phyloP scores from a whole-genome alignment of 2,329 filamentous ascomycete species.

The Neofusicoccum ribis region DNA sequence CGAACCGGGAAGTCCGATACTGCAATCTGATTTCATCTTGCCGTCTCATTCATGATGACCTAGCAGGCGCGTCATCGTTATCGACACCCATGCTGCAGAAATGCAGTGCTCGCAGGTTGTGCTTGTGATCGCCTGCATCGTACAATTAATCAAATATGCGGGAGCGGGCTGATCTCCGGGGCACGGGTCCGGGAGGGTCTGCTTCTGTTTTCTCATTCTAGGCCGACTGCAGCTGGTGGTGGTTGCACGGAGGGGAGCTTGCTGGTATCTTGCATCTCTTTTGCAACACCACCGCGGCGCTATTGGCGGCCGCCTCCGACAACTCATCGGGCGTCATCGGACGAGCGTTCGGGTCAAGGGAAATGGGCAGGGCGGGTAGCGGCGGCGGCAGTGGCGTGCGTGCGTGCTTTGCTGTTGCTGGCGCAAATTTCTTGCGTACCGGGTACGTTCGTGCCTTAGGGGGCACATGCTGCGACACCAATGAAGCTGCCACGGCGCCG shows the following conservation, averaged over 20 bases:
- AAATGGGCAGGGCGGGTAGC: background rate
- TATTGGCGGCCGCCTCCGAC: slow-evolving; percentile 9
- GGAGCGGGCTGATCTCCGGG: background rate
- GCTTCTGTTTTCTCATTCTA: background rate
- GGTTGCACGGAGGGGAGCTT: slow-evolving; percentile 1
- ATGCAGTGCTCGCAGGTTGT: background rate
- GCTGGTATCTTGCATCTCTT: background rate
- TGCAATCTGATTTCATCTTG: background rate
- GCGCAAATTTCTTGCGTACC: background rate
- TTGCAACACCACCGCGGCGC: background rate
- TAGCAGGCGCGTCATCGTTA: background rate
- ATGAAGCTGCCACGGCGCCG: background rate
- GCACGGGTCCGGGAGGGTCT: background rate
- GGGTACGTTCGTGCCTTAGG: background rate
- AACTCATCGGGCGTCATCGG: slow-evolving; percentile 6
- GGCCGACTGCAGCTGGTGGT: background rate
- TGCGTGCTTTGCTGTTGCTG: background rate
- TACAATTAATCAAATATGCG: background rate
- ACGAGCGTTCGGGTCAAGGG: background rate
- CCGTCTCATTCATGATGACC: background rate
- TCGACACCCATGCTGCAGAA: background rate
- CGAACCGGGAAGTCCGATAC: background rate
- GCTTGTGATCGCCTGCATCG: background rate
- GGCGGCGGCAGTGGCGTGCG: slow-evolving; percentile 1
- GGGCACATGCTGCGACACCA: slow-evolving; percentile 5